Evolutionary conservation across 1,284 basidiomycete species (phyloP), one percentile per base, ranked within the genome.

Genomic region (Cryptococcus jaspeensis): DNA sequence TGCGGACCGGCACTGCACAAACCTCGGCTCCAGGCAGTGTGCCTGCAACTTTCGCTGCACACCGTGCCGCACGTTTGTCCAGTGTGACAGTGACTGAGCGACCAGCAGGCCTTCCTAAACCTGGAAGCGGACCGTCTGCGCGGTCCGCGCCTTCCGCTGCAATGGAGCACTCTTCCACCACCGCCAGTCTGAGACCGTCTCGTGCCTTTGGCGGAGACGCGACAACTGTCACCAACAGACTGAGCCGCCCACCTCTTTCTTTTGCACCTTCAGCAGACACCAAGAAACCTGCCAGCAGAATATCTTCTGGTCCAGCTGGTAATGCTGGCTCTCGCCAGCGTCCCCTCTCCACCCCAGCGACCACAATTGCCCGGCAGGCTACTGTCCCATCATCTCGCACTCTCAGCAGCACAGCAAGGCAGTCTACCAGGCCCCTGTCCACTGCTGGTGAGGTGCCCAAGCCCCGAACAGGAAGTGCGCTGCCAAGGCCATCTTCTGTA

Each of bases 321-420:
- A 23, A 22, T 13, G 18, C 36, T 37, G n/a, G 32, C 16, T 11
- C 28, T n/a, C n/a, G 35, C 20, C 36, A 13, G 16, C 54, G 65
- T 25, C 57, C 65, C 11, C 40, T 61, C 7, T 66, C 65, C 4
- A 64, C 65, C 7, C 62, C 64, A 23, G 64, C 64, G 5, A 22
- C 48, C 2, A 25, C 55, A 15, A 37, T 57, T 18, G 39, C 45
- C n/a, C 47, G 39, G 22, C 43, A 38, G 38, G 13, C 32, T 37
- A 32, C 43, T 42, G 5, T 41, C 45, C 36, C 59, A 9, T 22
- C 39, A 16, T 47, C 52, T 8, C 43, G 50, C 22, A 37, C 50
- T 35, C n/a, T 40, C 12, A 22, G 40, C 13, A 13, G 40, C 13
- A 13, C 23, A n/a, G 20, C 25, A 9, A 48, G 28, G 32, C 32